These are phyloP conservation scores for Turnera subulata DNA, from an alignment of 345 rosid species.

Conservation along the genomic window DNA sequence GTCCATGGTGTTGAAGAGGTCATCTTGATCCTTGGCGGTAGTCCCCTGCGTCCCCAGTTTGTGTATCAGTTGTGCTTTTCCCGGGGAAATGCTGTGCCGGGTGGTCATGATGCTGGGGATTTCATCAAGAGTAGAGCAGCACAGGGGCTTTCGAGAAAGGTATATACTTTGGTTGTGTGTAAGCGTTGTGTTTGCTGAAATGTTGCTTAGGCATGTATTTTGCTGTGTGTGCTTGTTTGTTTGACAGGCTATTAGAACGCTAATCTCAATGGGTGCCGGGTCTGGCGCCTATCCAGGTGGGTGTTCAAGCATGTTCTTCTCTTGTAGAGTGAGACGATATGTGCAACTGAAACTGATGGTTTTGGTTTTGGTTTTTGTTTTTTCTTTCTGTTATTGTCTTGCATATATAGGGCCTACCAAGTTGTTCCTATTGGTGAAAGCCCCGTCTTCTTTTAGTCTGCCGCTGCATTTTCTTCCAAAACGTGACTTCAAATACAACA, in stretches of 20 bases:
- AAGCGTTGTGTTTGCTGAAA: not conserved
- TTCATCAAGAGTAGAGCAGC: constrained; percentile 56
- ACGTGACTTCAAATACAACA: constrained; percentile 82
- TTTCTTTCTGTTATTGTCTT: not conserved
- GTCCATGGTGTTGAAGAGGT: constrained; percentile 41
- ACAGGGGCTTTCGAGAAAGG: constrained; percentile 82
- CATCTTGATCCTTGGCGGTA: constrained; percentile 63
- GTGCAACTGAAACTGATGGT: constrained; percentile 7
- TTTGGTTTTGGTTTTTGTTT: too few species aligned
- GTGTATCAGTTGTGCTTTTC: constrained; percentile 59
- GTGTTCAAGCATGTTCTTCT: constrained; percentile 8
- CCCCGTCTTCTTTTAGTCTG: constrained; percentile 62
- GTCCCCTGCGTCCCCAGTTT: constrained; percentile 67
- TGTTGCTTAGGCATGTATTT: not conserved
- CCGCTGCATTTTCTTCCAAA: constrained; percentile 90
- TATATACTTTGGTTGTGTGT: constrained; percentile 14
- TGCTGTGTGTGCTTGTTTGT: not conserved
- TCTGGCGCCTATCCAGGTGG: constrained; percentile 74
- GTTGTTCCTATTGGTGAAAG: constrained; percentile 77
- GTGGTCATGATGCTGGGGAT: constrained; percentile 29
- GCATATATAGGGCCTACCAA: constrained; percentile 64
- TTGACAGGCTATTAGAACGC: constrained; percentile 64
- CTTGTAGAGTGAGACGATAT: constrained; percentile 4
- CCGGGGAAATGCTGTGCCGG: constrained; percentile 24
- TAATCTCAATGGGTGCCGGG: constrained; percentile 80